phyloP scores from a whole-genome alignment of 208 protist genomes.

The Crithidia bombi region DNA sequence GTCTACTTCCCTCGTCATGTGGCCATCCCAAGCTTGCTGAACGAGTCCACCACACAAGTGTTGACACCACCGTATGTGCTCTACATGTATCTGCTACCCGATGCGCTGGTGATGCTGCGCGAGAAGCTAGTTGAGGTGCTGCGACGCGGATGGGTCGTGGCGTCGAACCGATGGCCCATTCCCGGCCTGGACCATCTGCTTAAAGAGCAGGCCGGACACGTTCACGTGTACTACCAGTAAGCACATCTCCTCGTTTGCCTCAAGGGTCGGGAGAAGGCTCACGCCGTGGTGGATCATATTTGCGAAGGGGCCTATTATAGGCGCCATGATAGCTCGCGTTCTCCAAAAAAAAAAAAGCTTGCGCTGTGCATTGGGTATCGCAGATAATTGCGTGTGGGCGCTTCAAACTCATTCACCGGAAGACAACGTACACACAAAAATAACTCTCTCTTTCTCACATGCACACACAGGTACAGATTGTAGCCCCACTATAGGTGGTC shows the following conservation, averaged over 20 bases:
- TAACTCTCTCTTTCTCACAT: too few species aligned
- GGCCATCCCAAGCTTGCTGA: not conserved
- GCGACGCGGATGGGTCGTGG: constrained; percentile 44
- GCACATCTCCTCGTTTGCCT: not conserved
- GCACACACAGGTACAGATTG: too few species aligned
- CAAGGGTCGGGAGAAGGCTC: too few species aligned
- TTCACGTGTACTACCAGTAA: constrained; percentile 55
- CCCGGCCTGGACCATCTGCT: constrained; percentile 34
- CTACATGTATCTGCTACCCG: constrained; percentile 75
- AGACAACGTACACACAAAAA: too few species aligned
- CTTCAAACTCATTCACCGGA: too few species aligned
- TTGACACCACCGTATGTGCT: constrained; percentile 38
- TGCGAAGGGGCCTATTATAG: too few species aligned
- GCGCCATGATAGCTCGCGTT: too few species aligned
- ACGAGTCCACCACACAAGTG: not conserved
- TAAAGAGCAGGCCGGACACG: constrained; percentile 21
- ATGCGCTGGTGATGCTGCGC: constrained; percentile 55
- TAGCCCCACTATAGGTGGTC: too few species aligned
- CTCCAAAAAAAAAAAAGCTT: too few species aligned
- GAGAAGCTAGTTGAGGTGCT: constrained; percentile 45
- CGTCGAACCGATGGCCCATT: constrained; percentile 74
- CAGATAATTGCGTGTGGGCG: too few species aligned
- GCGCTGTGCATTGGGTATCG: too few species aligned
- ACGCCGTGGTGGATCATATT: too few species aligned
- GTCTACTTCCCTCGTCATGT: constrained; percentile 34